These are phyloP conservation scores for Blastocystis sp. DNA, from an alignment of 352 stramenopile genomes.

Conservation along the genomic window DNA sequence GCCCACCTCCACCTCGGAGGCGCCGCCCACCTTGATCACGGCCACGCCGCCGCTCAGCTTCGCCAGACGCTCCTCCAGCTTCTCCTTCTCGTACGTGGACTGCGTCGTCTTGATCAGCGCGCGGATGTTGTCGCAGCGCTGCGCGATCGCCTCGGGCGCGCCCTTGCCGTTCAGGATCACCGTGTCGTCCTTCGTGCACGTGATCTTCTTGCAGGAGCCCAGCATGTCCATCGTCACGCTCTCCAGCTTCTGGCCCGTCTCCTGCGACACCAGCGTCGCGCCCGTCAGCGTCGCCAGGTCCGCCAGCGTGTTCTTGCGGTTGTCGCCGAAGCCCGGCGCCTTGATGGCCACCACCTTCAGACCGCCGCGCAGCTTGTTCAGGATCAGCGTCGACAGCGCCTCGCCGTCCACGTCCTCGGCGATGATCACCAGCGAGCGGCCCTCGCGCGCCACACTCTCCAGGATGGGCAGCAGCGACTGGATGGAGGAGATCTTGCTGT, in stretches of 20 bases:
- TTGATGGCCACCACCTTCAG: slow-evolving; percentile 99
- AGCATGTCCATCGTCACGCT: slow-evolving; percentile 90
- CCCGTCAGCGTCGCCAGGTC: slow-evolving; percentile 98
- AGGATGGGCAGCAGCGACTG: slow-evolving; percentile 93
- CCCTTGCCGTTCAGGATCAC: slow-evolving; percentile 93
- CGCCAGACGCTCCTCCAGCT: slow-evolving; percentile 97
- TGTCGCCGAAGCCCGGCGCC: slow-evolving; percentile 98
- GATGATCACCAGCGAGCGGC: slow-evolving; percentile 96
- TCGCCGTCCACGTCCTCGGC: slow-evolving; percentile 98
- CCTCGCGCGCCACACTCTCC: slow-evolving; percentile 92
- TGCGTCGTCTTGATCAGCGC: slow-evolving; percentile 90
- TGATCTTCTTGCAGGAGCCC: slow-evolving; percentile 88
- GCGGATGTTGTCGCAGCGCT: slow-evolving; percentile 91
- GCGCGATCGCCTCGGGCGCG: slow-evolving; percentile 86
- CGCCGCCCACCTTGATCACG: slow-evolving; percentile 98
- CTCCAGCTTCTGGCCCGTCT: slow-evolving; percentile 96
- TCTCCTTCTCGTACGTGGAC: slow-evolving; percentile 99
- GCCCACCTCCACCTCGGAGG: slow-evolving; percentile 94
- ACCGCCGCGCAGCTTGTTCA: slow-evolving; percentile 98
- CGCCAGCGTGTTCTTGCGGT: slow-evolving; percentile 97
- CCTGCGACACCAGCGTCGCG: slow-evolving; percentile 93
- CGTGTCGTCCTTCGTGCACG: slow-evolving; percentile 98
- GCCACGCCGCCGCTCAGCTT: slow-evolving; percentile 97
- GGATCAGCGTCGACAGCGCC: slow-evolving; percentile 94
- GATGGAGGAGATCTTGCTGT: slow-evolving; percentile 97